Percentiles rank a stretch among this genome's conserved stretches.
These are phyloP conservation scores for Bipolaris gigantea DNA, from an alignment of 2,329 filamentous ascomycete genomes.

Conservation along the genomic window DNA sequence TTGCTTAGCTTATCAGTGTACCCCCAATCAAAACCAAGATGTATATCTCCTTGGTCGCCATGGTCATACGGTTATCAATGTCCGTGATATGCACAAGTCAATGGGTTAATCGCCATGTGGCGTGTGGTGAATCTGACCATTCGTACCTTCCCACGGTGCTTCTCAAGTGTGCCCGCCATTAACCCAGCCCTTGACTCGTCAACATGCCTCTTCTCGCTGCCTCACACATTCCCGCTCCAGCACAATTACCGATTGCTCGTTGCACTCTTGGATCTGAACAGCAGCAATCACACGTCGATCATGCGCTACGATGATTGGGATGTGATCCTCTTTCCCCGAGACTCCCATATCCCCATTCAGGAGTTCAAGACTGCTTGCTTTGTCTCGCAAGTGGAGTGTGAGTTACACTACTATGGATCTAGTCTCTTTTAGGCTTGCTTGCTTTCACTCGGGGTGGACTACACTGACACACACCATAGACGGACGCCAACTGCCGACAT, in stretches of 20 bases:
- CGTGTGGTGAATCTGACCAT: not conserved
- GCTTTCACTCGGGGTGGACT: not conserved
- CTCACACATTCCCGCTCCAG: conserved; percentile 3
- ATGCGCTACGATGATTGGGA: conserved; percentile 92
- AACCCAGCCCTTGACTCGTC: not conserved
- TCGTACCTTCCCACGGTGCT: conserved; percentile 12
- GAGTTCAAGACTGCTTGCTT: conserved; percentile 82
- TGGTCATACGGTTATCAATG: not conserved
- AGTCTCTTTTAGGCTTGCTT: not conserved
- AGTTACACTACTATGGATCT: conserved; percentile 11
- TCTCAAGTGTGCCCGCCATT: not conserved
- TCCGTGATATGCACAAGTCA: not conserved
- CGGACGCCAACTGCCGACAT: conserved; percentile 31
- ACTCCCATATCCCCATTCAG: conserved; percentile 70
- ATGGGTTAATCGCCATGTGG: conserved; percentile 1
- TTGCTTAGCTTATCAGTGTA: not conserved
- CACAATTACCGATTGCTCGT: conserved; percentile 17
- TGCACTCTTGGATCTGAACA: conserved; percentile 21
- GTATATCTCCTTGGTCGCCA: not conserved
- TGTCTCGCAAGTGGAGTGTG: conserved; percentile 56
- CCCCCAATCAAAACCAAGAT: not conserved
- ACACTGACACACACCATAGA: conserved; percentile 23
- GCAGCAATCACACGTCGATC: conserved; percentile 34
- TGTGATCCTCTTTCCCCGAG: conserved; percentile 72
- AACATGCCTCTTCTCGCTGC: conserved; percentile 8